Conservation (phyloP, 1,139 yeast genomes). For the Yamadazyma taylorii region DNA sequence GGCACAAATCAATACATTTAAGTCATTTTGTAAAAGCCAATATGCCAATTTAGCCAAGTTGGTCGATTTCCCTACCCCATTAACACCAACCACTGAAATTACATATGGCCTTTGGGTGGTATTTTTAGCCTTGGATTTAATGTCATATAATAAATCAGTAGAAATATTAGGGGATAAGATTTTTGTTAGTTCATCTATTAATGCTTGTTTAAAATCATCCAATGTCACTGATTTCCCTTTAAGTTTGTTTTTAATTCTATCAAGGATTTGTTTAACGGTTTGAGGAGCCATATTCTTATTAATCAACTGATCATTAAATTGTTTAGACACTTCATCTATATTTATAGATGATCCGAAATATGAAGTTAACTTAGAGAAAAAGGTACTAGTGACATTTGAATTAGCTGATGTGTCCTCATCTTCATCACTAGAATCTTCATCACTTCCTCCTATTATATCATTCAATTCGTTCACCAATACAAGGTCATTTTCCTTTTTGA, state of each 20-base stretch:
- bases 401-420: slow-evolving; percentile 9
- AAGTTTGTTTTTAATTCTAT: slow-evolving; percentile 35
- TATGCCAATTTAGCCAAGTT: slow-evolving; percentile 91
- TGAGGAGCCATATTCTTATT: slow-evolving; percentile 46
- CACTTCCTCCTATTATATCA: slow-evolving; percentile 39
- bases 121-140: slow-evolving; percentile 47
- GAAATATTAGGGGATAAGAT: slow-evolving; percentile 92
- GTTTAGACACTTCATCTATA: slow-evolving; percentile 41
- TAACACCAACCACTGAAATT: slow-evolving; percentile 95
- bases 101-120: slow-evolving; percentile 67
- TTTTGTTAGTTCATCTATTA: slow-evolving; percentile 75
- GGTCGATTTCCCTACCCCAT: slow-evolving; percentile 97
- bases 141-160: slow-evolving; percentile 81
- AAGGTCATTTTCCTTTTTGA: slow-evolving; percentile 39
- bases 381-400: slow-evolving; percentile 18
- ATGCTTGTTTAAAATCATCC: slow-evolving; percentile 49
- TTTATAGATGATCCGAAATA: slow-evolving; percentile 41
- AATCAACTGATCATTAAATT: slow-evolving; percentile 44
- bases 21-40: slow-evolving; percentile 89
- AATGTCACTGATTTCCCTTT: slow-evolving; percentile 32
- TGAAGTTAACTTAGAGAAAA: slow-evolving; percentile 37
- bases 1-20: slow-evolving; percentile 87
- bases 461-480: slow-evolving; percentile 45
- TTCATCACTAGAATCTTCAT: slow-evolving; percentile 23
- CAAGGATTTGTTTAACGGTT: slow-evolving; percentile 39